Evolutionary conservation across 371 early-diverging fungal genomes (phyloP), one percentile per base, ranked within the genome.

Genomic region (Saksenaea vasiformis): DNA sequence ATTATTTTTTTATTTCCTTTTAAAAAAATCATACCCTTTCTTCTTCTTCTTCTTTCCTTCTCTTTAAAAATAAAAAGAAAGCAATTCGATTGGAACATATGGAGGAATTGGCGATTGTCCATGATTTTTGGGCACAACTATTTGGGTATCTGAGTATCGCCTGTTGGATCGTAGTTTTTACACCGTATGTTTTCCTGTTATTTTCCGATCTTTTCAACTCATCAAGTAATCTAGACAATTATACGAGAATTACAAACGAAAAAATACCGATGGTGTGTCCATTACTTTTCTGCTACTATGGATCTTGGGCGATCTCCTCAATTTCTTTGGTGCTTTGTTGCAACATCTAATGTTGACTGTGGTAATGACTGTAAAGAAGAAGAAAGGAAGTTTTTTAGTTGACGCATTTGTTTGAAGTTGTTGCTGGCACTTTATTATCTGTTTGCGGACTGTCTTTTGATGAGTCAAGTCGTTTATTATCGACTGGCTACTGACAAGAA

Each of bases 221-320:
- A 27, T 28, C 28, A 15, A n/a, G 19, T 38, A 28, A 53, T 41
- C 3, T 19, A 90, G 90, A 59, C 90, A 90, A 78, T 69, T 88
- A 22, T 83, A 78, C 57, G 77, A 79, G 65, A 92, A 91, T 68
- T 91, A 82, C 63, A 73, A 69, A 56, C 69, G 76, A 11, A 78
- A 87, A 61, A 84, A 83, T 27, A 83, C 88, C 26, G 85, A 88
- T 54, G 88, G 87, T 22, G 77, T 95, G 34, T 88, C 91, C 19
- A 56, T 90, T 22, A 64, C 70, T 0, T 93, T 94, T 61, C 67
- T 95, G 1, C 67, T 82, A 26, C 80, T 90, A 43, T 95, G 96
- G 96, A 78, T 93, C 13, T 73, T 86, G 2, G 96, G 95, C 11
- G 96, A 95, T 68, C 71, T 92, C 28, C 76, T 88, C 70, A 94